phyloP scores from a whole-genome alignment of 176 grass and related monocot genomes.

The Paspalum vaginatum region DNA sequence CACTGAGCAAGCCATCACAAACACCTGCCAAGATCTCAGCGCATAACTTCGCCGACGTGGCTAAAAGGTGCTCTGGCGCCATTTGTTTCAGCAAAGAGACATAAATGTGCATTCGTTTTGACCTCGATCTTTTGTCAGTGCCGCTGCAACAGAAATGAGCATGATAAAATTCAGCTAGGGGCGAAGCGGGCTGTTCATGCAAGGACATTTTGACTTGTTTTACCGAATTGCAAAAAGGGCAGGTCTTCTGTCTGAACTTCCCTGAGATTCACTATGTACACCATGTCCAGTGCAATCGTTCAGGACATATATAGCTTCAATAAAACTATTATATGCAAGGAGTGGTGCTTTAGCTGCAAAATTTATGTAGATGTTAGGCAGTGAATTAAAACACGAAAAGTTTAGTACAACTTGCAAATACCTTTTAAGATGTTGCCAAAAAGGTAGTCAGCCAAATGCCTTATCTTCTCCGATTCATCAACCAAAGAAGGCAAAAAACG shows the following conservation, averaged over 20 bases:
- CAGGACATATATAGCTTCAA: slow-evolving; percentile 93
- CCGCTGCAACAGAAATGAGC: slow-evolving; percentile 53
- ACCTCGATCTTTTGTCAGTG: slow-evolving; percentile 72
- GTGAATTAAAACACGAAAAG: slow-evolving; percentile 20
- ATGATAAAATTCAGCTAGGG: neutral
- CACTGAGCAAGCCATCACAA: slow-evolving; percentile 87
- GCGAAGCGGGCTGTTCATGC: neutral
- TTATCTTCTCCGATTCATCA: slow-evolving; percentile 89
- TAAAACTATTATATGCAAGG: slow-evolving; percentile 99
- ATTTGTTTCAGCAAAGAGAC: slow-evolving; percentile 95
- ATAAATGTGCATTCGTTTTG: slow-evolving; percentile 91
- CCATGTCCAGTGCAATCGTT: slow-evolving; percentile 63
- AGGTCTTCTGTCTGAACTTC: slow-evolving; percentile 47
- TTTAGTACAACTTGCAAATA: slow-evolving; percentile 30
- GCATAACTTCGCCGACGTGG: slow-evolving; percentile 94
- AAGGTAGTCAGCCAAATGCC: slow-evolving; percentile 82
- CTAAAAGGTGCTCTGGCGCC: slow-evolving; percentile 97
- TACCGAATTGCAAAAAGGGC: slow-evolving; percentile 75
- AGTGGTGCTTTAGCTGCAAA: slow-evolving; percentile 91
- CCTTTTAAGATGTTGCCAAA: slow-evolving; percentile 93
- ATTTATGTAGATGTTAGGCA: slow-evolving; percentile 37
- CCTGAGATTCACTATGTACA: slow-evolving; percentile 55
- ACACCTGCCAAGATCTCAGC: slow-evolving; percentile 92
- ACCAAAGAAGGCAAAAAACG: slow-evolving; percentile 84
- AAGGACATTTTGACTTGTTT: slow-evolving; percentile 16